Percentiles rank a stretch among this genome's conserved stretches.
Evolutionary conservation across 805 yeast genomes (phyloP).

Genomic region (Wickerhamomyces rabaulensis): DNA sequence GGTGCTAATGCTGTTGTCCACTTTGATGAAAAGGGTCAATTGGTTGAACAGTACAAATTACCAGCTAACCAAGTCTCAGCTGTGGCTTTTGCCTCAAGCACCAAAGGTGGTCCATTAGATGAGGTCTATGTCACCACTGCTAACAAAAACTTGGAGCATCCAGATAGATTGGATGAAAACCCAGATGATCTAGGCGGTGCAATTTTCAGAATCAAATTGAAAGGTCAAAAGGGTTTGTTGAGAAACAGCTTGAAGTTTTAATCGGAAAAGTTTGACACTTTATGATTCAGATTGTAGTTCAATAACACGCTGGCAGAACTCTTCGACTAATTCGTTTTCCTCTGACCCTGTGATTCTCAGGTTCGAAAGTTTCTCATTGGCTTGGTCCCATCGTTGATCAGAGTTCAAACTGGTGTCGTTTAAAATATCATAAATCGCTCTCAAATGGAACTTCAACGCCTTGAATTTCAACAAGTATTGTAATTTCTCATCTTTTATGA

Average conservation of each 20-base stretch:
- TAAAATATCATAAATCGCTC: slow-evolving; percentile 41
- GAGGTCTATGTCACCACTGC: slow-evolving; percentile 69
- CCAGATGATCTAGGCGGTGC: slow-evolving; percentile 59
- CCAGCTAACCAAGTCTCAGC: slow-evolving; percentile 64
- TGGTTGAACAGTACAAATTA: slow-evolving; percentile 45
- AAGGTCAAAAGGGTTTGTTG: slow-evolving; percentile 29
- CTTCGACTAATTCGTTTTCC: slow-evolving; percentile 64
- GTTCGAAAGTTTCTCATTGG: slow-evolving; percentile 54
- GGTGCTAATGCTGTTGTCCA: slow-evolving; percentile 52
- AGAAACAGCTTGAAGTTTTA: slow-evolving; percentile 17
- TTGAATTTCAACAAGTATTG: slow-evolving; percentile 42
- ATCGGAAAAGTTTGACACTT: not conserved
- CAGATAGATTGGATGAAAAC: slow-evolving; percentile 23
- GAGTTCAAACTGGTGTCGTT: slow-evolving; percentile 41
- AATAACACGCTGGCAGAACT: slow-evolving; percentile 40
- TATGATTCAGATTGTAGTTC: slow-evolving; percentile 8
- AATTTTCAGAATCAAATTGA: slow-evolving; percentile 41
- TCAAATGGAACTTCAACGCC: slow-evolving; percentile 52
- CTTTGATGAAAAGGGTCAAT: slow-evolving; percentile 41
- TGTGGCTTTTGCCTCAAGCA: slow-evolving; percentile 60
- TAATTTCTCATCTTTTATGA: slow-evolving; percentile 40
- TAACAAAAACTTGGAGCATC: slow-evolving; percentile 40
- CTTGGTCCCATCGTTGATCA: slow-evolving; percentile 55
- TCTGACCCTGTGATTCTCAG: slow-evolving; percentile 62
- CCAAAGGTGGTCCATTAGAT: slow-evolving; percentile 26